Conservation (phyloP, 192 early-diverging fungal species). For the Mortierella alpina region DNA sequence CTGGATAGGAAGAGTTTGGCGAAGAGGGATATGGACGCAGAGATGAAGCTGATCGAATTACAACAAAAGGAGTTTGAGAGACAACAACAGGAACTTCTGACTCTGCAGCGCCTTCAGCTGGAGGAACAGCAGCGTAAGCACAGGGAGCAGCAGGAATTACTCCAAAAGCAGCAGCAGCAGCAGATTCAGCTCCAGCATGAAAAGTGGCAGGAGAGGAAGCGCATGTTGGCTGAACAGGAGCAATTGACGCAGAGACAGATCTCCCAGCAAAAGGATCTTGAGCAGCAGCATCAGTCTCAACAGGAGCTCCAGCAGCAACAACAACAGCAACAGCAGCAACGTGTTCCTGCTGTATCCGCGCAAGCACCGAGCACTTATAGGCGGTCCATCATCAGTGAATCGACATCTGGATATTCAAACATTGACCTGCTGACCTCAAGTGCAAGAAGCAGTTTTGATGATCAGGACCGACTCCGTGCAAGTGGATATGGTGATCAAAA, state of each 20-base stretch:
- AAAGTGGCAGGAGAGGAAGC: slow-evolving; percentile 50
- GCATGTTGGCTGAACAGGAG: slow-evolving; percentile 43
- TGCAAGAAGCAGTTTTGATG: slow-evolving; percentile 13
- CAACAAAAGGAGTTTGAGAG: slow-evolving; percentile 50
- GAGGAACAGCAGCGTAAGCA: slow-evolving; percentile 49
- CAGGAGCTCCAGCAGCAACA: slow-evolving; percentile 23
- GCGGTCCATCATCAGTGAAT: no score
- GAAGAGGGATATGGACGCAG: slow-evolving; percentile 37
- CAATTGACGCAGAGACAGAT: slow-evolving; percentile 19
- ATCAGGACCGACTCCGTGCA: slow-evolving; percentile 2
- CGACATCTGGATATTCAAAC: not conserved
- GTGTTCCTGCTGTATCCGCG: not conserved
- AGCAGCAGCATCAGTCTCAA: slow-evolving; percentile 29
- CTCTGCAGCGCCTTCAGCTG: slow-evolving; percentile 16
- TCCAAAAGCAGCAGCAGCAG: slow-evolving; percentile 41
- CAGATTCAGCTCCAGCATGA: slow-evolving; percentile 48
- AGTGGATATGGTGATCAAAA: not conserved
- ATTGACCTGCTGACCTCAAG: not conserved
- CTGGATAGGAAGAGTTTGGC: slow-evolving; percentile 19
- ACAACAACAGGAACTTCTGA: slow-evolving; percentile 35
- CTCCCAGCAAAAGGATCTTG: slow-evolving; percentile 31
- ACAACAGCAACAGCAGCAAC: slow-evolving; percentile 13
- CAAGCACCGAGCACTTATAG: not conserved
- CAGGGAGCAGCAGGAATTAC: slow-evolving; percentile 31
- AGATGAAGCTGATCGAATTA: slow-evolving; percentile 38